Conservation (phyloP, 225 moss, liverwort and hornwort genomes). For the Pseudisothecium myosuroides region DNA sequence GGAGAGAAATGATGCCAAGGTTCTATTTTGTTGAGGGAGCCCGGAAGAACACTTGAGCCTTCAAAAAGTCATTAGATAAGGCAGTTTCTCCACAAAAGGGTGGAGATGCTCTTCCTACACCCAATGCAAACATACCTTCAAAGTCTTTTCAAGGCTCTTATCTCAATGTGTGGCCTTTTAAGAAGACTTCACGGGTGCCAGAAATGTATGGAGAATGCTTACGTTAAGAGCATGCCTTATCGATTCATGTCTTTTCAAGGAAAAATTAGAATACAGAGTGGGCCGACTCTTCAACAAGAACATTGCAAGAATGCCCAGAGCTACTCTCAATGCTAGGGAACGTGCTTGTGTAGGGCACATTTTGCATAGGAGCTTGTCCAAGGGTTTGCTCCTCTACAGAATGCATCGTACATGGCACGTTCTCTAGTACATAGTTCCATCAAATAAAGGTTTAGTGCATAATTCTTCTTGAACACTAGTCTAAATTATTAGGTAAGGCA, state of each 20-base stretch:
- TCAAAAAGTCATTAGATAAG: too few species aligned
- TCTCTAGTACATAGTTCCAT: neutral
- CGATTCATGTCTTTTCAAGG: rapidly evolving
- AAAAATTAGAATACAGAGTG: neutral
- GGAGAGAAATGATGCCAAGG: too few species aligned
- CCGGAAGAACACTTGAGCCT: rapidly evolving
- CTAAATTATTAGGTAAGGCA: neutral
- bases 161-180: neutral
- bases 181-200: neutral
- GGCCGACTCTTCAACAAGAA: too few species aligned
- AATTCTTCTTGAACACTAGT: neutral
- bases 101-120: neutral
- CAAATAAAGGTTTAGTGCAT: neutral
- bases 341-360: rapidly evolving
- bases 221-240: too few species aligned
- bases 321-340: neutral
- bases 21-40: neutral
- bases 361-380: too few species aligned
- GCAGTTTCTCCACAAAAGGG: too few species aligned
- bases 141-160: neutral
- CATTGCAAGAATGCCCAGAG: neutral
- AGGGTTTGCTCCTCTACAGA: rapidly evolving
- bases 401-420: rapidly evolving
- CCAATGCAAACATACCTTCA: neutral
- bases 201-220: too few species aligned